phyloP scores from a whole-genome alignment of 2,329 filamentous ascomycete genomes.

The Colletotrichum sp. region DNA sequence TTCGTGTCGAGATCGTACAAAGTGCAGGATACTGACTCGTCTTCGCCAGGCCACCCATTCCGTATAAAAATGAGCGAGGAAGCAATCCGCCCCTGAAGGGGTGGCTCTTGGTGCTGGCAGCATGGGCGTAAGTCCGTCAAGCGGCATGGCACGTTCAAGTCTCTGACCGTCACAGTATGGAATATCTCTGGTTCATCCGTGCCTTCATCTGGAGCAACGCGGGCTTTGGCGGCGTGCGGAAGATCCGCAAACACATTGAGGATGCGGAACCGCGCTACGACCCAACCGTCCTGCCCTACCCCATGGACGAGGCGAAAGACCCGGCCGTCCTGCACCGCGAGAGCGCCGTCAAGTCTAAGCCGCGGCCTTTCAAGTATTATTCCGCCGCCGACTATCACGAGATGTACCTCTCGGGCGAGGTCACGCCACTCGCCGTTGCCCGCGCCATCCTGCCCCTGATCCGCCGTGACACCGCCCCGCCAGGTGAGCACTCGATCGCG shows the following conservation, averaged over 20 bases:
- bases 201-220: constrained; percentile 66
- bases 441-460: constrained; percentile 51
- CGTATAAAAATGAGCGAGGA: constrained; percentile 50
- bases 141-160: neutral
- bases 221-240: constrained; percentile 64
- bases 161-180: constrained; percentile 47
- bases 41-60: constrained; percentile 36
- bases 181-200: constrained; percentile 59
- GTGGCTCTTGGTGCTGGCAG: constrained; percentile 54
- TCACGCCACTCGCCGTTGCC: constrained; percentile 52
- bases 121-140: constrained; percentile 52
- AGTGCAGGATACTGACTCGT: neutral
- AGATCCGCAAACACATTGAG: constrained; percentile 55
- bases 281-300: constrained; percentile 47
- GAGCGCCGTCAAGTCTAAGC: constrained; percentile 7
- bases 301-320: constrained; percentile 48
- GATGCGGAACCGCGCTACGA: constrained; percentile 53
- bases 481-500: constrained; percentile 44
- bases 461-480: constrained; percentile 38
- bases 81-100: constrained; percentile 66
- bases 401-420: constrained; percentile 46
- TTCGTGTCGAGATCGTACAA: neutral
- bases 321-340: constrained; percentile 16
- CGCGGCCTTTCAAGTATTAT: constrained; percentile 25
- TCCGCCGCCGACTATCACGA: constrained; percentile 50